Evolutionary conservation across 345 rosid genomes (phyloP), one percentile per base, ranked within the genome.

Genomic region (Raphanus sativus): DNA sequence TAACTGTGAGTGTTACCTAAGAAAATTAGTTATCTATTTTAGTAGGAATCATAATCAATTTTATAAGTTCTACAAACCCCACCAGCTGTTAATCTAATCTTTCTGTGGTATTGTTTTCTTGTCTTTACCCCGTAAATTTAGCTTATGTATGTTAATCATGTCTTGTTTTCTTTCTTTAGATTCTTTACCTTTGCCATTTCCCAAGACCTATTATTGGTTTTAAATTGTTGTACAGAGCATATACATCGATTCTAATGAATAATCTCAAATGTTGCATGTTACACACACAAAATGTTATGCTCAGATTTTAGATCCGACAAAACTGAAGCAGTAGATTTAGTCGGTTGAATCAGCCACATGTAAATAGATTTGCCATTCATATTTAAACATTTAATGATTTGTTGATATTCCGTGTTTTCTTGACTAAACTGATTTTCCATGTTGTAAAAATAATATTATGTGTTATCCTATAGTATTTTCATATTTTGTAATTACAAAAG

Each of bases 341-440:
- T 62, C 69, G 9, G 64, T 62, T 62, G 56, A 62, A 62, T 68
- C 25, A 69, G 70, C 80, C 28, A 62, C 50, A 25, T 67, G 69
- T 76, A 64, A 56, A 61, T 62, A 50, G 32, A 59, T 25, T 42
- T 50, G 9, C 15, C 36, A 67, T 60, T 59, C 32, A 65, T 17
- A n/a, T 67, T 5, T 75, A 4, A 58, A 17, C 4, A 8, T 16
- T 29, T 32, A 8, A 26, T 45, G 73, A 21, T 67, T 16, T 58
- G 15, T 28, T 66, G 48, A 58, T 56, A 38, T 55, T 34, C 0
- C 8, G 28, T 66, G 12, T 55, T 73, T 21, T 21, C 21, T 21
- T 21, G 21, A 21, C 21, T 21, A 21, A 21, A 21, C 16, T 66
- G 48, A 58, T 56, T 28, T 55, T 34, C 0, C 8, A 60, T 66